Base-by-base conservation (phyloP, 2,329 filamentous ascomycete species). In the Bipolaris zeicola region DNA sequence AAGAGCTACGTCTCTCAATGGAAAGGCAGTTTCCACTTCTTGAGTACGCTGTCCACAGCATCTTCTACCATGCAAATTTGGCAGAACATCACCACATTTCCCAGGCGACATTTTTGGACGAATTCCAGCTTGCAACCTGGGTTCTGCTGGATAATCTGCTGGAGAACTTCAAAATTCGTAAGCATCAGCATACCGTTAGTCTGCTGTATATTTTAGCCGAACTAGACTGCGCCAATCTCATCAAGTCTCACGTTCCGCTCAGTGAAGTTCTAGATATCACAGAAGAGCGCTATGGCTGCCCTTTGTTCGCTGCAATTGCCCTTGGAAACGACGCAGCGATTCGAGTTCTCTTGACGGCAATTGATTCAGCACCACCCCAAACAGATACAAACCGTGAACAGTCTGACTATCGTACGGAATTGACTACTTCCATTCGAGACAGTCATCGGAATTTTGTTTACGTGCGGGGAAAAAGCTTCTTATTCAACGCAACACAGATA, bases 1-100 rank as follows among this genome's bases (percentile, higher is more conserved):
- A 18, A 47, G 28, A 1, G 37, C 4, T 58, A 5, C 58, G 60
- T 50, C 41, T 42, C 11, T 36, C 31, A 33, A 60, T 66, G 10
- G 54, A 18, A 1, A 6, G 47, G 2, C 61, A 58, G 11, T 80
- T 75, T 50, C 78, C 81, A 1, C 82, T 86, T 43, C 67, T 85
- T 5, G 58, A 78, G 46, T 83, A 84, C 62, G 76, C 80, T 16
- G 65, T 75, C 14, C 3, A 10, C 1, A 47, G 16, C 20, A 10
- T 36, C n/a, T 26, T 47, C 18, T 36, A 47, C 31, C 44, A 47
- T 16, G 5, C 44, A 11, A 14, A 47, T 11, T 6, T 16, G 14
- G 31, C 44, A 8, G 31, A 47, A 6, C 3, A 6, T 13, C 7
- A 36, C 5, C 18, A 13, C 1, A 11, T 37, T 3, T 37, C 44